A percentile compares a stretch with the other conserved stretches of the same genome.
Evolutionary conservation across 1,139 yeast species (phyloP).

Genomic region (Debaryomyces robertsiae): DNA sequence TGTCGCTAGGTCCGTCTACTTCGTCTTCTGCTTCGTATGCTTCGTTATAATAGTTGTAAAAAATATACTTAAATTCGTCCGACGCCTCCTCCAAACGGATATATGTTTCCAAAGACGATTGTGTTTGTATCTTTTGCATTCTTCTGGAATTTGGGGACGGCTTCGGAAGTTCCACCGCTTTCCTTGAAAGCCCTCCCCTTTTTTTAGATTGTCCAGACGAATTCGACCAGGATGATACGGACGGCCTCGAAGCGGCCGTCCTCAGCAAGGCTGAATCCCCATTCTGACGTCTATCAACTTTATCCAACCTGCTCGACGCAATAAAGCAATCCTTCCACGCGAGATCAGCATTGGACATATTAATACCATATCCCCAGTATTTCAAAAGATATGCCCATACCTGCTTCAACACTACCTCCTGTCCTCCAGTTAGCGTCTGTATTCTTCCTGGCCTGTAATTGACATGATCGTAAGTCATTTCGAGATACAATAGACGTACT

Average conservation of each 20-base stretch:
- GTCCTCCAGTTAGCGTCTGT: slow-evolving; percentile 42
- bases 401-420: slow-evolving; percentile 45
- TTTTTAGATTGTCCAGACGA: slow-evolving; percentile 27
- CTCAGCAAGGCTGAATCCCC: slow-evolving; percentile 26
- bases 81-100: slow-evolving; percentile 28
- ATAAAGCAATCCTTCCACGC: slow-evolving; percentile 37
- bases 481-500: not conserved
- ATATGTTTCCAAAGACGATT: slow-evolving; percentile 34
- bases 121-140: slow-evolving; percentile 34
- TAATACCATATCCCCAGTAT: slow-evolving; percentile 41
- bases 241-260: slow-evolving; percentile 31
- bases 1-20: slow-evolving; percentile 22
- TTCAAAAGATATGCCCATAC: slow-evolving; percentile 42
- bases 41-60: slow-evolving; percentile 25
- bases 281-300: slow-evolving; percentile 20
- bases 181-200: slow-evolving; percentile 23
- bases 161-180: slow-evolving; percentile 12
- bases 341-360: slow-evolving; percentile 36
- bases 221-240: slow-evolving; percentile 32
- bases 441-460: slow-evolving; percentile 43
- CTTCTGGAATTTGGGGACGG: slow-evolving; percentile 27
- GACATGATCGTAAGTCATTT: not conserved
- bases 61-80: slow-evolving; percentile 26
- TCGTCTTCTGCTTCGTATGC: slow-evolving; percentile 24
- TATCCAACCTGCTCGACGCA: slow-evolving; percentile 24